Percentiles rank a stretch among this genome's conserved stretches.
Conservation (phyloP, 176 grass and related monocot species). For the Lolium perenne region DNA sequence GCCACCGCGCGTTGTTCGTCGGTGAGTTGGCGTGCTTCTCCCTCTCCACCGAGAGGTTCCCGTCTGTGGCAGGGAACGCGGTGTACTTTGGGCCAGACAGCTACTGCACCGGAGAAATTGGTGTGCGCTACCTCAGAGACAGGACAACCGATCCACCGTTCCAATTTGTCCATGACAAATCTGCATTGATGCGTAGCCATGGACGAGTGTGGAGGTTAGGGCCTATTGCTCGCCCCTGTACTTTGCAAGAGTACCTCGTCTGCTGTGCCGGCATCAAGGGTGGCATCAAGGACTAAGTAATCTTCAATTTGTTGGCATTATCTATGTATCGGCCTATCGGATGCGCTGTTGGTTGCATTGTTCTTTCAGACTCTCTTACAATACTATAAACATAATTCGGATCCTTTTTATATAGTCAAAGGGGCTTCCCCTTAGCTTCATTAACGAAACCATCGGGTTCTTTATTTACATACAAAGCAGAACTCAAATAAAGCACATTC, state of each 20-base stretch:
- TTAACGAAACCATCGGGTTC: no score
- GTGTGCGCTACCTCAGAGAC: neutral
- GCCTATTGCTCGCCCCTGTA: neutral
- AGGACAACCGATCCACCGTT: neutral
- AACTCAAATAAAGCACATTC: no score
- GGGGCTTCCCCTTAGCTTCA: no score
- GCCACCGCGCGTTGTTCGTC: neutral
- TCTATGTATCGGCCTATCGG: no score
- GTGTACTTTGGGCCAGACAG: neutral
- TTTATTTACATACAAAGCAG: no score
- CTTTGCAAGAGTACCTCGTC: neutral
- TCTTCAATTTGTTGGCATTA: neutral
- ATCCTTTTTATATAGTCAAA: no score
- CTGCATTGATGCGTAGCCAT: neutral
- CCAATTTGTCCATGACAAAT: neutral
- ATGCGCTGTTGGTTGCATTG: neutral
- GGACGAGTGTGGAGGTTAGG: neutral
- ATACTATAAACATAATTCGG: no score
- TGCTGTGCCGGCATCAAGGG: neutral
- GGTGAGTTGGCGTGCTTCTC: neutral
- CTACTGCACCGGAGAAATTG: neutral
- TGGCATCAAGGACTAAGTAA: neutral
- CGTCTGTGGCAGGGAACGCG: neutral
- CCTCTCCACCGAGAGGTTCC: neutral
- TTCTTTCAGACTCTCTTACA: neutral